These are phyloP conservation scores for Aspergillus ochraceoroseus DNA, from an alignment of 2,329 filamentous ascomycete genomes.

Conservation along the genomic window DNA sequence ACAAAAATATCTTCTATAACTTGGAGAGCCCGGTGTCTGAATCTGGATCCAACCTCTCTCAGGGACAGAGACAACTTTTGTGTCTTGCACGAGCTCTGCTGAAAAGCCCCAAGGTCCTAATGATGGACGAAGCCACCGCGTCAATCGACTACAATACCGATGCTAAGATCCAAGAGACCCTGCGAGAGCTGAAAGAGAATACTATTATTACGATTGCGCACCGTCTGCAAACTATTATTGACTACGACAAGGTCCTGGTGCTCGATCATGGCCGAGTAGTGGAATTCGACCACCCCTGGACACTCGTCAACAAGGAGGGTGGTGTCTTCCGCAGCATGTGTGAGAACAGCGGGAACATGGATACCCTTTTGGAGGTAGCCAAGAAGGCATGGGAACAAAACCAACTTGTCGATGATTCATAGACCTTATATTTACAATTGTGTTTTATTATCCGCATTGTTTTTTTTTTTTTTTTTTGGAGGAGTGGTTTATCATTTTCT, in stretches of 20 bases:
- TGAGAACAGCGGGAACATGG: slow-evolving; percentile 61
- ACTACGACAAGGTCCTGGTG: slow-evolving; percentile 96
- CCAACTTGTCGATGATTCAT: slow-evolving; percentile 44
- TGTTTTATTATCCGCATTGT: slow-evolving; percentile 1
- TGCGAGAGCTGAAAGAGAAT: slow-evolving; percentile 77
- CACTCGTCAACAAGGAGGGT: slow-evolving; percentile 66
- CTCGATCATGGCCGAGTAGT: slow-evolving; percentile 82
- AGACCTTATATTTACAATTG: slow-evolving; percentile 14
- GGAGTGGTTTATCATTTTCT: no score
- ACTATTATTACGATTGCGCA: slow-evolving; percentile 97
- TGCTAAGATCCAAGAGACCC: slow-evolving; percentile 90
- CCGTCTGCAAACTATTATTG: slow-evolving; percentile 89
- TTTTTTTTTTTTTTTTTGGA: background rate
- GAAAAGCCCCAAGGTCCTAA: slow-evolving; percentile 84
- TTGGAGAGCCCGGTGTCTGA: slow-evolving; percentile 78
- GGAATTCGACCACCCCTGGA: slow-evolving; percentile 86
- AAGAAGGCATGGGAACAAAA: slow-evolving; percentile 47
- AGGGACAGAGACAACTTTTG: slow-evolving; percentile 90
- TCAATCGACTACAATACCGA: slow-evolving; percentile 97
- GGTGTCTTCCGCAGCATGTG: slow-evolving; percentile 66
- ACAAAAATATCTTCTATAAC: slow-evolving; percentile 93
- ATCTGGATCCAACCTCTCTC: slow-evolving; percentile 88
- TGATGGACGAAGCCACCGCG: slow-evolving; percentile 98
- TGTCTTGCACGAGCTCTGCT: slow-evolving; percentile 90
- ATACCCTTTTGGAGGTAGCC: slow-evolving; percentile 53